Evolutionary conservation across 768 basidiomycete genomes (phyloP).

Genomic region (Tylopilus vinaceipallidus): DNA sequence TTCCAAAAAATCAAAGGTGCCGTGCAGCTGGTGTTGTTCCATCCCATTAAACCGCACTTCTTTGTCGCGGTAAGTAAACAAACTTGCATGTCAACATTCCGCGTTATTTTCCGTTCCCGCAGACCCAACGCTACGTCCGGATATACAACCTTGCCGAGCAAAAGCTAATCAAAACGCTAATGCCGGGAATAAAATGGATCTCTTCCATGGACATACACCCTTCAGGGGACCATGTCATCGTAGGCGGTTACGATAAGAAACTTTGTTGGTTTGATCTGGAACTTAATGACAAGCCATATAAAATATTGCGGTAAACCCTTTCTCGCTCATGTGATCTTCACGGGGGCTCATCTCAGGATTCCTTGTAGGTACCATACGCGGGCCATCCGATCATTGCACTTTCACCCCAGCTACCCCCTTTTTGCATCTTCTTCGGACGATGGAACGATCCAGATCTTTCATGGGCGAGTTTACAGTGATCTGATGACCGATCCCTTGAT

Average conservation of each 20-base stretch:
- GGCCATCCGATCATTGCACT: constrained; percentile 89
- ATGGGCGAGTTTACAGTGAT: constrained; percentile 91
- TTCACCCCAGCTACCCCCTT: constrained; percentile 92
- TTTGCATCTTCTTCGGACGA: constrained; percentile 98
- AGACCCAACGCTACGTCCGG: constrained; percentile 97
- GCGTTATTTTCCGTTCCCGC: constrained; percentile 12
- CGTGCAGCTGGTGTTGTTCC: constrained; percentile 91
- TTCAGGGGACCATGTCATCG: constrained; percentile 92
- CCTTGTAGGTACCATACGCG: constrained; percentile 80
- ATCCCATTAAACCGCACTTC: constrained; percentile 92
- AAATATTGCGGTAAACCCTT: constrained; percentile 72
- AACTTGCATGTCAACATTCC: constrained; percentile 8
- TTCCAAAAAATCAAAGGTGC: constrained; percentile 94
- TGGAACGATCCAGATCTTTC: constrained; percentile 96
- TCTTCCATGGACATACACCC: constrained; percentile 97
- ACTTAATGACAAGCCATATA: constrained; percentile 95
- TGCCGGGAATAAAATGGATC: constrained; percentile 96
- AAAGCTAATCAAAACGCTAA: constrained; percentile 88
- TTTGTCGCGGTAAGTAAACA: constrained; percentile 85
- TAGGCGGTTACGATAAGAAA: constrained; percentile 97
- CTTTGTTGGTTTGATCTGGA: constrained; percentile 99
- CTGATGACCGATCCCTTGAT: constrained; percentile 97
- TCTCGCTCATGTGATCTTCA: background rate
- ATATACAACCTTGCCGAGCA: constrained; percentile 95
- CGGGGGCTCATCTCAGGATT: constrained; percentile 10